These are phyloP conservation scores for Odonthalia washingtoniensis DNA, from an alignment of 31 red algal genomes.

Conservation along the genomic window DNA sequence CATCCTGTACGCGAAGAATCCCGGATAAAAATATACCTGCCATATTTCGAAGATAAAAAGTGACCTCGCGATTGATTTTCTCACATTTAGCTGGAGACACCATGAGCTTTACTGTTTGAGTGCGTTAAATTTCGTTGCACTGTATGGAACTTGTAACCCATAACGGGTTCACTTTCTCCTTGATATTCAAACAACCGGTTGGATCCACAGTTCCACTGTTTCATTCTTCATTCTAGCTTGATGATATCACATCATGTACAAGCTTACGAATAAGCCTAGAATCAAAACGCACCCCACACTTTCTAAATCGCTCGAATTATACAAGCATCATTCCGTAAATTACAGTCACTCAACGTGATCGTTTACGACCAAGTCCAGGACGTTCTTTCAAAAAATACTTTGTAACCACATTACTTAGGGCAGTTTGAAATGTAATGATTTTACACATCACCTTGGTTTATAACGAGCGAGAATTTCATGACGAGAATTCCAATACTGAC, in stretches of 20 bases:
- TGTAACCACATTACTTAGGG: not conserved
- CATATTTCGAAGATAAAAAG: not conserved
- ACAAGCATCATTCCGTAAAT: not conserved
- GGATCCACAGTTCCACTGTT: not conserved
- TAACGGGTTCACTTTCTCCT: not conserved
- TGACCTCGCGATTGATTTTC: not conserved
- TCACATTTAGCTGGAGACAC: slow-evolving; percentile 11
- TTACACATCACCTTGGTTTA: not conserved
- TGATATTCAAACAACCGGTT: not conserved
- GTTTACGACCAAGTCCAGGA: not conserved
- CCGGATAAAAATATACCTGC: not conserved
- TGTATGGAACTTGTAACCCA: not conserved
- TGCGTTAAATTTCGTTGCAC: not conserved
- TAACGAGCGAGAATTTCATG: not conserved
- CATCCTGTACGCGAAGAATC: not conserved
- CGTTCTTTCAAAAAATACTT: not conserved
- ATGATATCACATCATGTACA: not conserved
- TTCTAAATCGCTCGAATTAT: not conserved
- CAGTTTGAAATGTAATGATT: not conserved
- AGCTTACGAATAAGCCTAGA: not conserved
- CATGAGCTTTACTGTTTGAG: not conserved
- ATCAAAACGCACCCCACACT: not conserved
- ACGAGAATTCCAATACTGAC: not conserved
- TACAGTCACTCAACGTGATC: not conserved
- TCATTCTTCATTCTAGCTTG: not conserved